Evolutionary conservation across 2,329 filamentous ascomycete genomes (phyloP).

Genomic region (Gnomoniopsis smithogilvyi): DNA sequence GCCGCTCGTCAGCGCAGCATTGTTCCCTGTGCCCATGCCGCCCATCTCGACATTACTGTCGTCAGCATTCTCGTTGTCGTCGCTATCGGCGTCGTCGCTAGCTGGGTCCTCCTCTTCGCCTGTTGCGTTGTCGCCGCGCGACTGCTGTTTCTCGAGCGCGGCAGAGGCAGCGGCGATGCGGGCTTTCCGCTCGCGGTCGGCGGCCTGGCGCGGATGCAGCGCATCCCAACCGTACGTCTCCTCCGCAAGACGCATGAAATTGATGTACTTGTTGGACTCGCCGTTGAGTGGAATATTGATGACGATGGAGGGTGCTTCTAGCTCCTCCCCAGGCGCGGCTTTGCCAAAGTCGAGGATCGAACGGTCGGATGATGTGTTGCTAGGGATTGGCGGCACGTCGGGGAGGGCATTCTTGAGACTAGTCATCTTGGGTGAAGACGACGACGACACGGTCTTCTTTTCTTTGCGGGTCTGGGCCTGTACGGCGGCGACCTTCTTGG

Average conservation of each 20-base stretch:
- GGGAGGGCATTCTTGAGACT: slow-evolving; percentile 44
- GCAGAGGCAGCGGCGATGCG: slow-evolving; percentile 87
- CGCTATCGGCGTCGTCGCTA: slow-evolving; percentile 65
- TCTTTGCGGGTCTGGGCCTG: slow-evolving; percentile 41
- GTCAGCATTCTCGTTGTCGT: background rate
- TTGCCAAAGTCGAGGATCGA: slow-evolving; percentile 62
- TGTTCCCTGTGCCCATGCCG: slow-evolving; percentile 53
- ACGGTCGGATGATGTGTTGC: slow-evolving; percentile 39
- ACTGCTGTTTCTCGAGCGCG: slow-evolving; percentile 73
- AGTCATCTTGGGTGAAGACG: slow-evolving; percentile 48
- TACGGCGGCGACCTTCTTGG: slow-evolving; percentile 43
- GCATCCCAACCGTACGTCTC: slow-evolving; percentile 94
- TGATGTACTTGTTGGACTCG: slow-evolving; percentile 85
- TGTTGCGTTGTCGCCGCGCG: slow-evolving; percentile 43
- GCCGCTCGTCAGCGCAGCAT: slow-evolving; percentile 51
- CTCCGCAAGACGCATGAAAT: slow-evolving; percentile 91
- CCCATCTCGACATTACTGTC: slow-evolving; percentile 76
- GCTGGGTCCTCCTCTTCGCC: slow-evolving; percentile 16
- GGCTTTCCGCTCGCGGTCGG: slow-evolving; percentile 81
- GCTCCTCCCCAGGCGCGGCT: slow-evolving; percentile 56
- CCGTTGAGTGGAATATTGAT: slow-evolving; percentile 79
- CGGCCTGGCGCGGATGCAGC: slow-evolving; percentile 84
- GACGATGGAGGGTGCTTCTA: slow-evolving; percentile 71
- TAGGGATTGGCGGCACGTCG: slow-evolving; percentile 30
- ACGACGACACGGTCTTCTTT: slow-evolving; percentile 36